These are phyloP conservation scores for Musa balbisiana DNA, from an alignment of 202 grass and related monocot genomes.

Conservation along the genomic window DNA sequence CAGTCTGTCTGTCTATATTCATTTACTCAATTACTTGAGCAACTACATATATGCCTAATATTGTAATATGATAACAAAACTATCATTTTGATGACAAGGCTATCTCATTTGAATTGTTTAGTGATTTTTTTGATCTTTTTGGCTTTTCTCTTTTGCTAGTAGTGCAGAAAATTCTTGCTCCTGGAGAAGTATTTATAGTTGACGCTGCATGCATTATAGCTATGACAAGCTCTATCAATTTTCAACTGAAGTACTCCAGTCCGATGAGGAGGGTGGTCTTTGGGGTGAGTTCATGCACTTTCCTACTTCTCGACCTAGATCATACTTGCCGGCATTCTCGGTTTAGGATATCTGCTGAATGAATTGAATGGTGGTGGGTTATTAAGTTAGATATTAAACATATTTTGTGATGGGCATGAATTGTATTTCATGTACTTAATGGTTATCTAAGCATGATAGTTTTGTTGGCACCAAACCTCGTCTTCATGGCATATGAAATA, in stretches of 20 bases:
- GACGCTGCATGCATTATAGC: slow-evolving; percentile 78
- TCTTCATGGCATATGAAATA: too few relatives aligned
- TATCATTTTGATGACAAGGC: neutral
- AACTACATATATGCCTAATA: neutral
- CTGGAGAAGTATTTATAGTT: slow-evolving; percentile 55
- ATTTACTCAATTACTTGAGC: neutral
- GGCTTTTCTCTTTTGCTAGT: slow-evolving; percentile 38
- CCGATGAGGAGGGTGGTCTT: slow-evolving; percentile 59
- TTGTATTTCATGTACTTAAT: neutral
- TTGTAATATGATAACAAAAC: too few relatives aligned
- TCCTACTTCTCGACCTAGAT: slow-evolving; percentile 2
- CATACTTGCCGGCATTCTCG: neutral
- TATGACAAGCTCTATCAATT: slow-evolving; percentile 64
- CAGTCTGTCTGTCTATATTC: neutral
- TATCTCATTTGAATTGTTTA: neutral
- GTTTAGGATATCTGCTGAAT: too few relatives aligned
- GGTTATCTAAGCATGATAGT: too few relatives aligned
- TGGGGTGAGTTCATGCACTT: slow-evolving; percentile 41
- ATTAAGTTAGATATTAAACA: too few relatives aligned
- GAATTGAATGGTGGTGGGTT: too few relatives aligned
- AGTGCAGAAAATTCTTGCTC: slow-evolving; percentile 89
- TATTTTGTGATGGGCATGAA: neutral
- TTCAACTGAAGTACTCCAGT: slow-evolving; percentile 72
- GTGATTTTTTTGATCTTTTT: neutral
- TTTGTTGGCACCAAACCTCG: too few relatives aligned